Evolutionary conservation across 169 alveolate species (phyloP).

Genomic region (Cryptosporidium ubiquitum): DNA sequence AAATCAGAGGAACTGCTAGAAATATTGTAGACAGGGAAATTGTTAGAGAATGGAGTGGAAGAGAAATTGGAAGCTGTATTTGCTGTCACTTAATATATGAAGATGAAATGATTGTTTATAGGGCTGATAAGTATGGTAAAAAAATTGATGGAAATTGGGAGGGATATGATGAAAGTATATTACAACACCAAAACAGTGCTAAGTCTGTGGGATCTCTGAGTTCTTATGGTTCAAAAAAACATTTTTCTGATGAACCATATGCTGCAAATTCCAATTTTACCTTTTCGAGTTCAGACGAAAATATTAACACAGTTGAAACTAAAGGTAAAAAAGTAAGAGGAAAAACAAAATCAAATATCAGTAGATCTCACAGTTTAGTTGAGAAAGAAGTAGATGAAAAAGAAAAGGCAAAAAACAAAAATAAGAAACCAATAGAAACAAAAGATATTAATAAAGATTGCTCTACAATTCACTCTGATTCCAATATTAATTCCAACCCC

Average conservation of each 20-base stretch:
- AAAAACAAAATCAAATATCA: neutral
- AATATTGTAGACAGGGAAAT: slow-evolving; percentile 4
- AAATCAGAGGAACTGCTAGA: slow-evolving; percentile 32
- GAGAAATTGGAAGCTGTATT: slow-evolving; percentile 57
- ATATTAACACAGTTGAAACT: neutral
- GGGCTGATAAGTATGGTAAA: neutral
- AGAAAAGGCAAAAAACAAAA: neutral
- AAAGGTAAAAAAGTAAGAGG: neutral
- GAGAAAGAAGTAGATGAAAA: neutral
- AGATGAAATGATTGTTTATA: slow-evolving; percentile 20
- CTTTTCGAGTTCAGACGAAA: neutral
- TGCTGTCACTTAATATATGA: slow-evolving; percentile 67
- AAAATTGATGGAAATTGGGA: neutral
- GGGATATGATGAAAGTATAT: neutral
- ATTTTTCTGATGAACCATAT: neutral
- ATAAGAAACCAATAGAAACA: neutral
- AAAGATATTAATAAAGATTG: neutral
- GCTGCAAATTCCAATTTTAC: neutral
- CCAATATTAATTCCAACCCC: neutral
- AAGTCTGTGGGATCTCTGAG: slow-evolving; percentile 1
- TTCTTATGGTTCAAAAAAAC: neutral
- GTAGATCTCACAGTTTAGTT: neutral
- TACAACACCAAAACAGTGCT: neutral
- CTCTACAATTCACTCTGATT: neutral
- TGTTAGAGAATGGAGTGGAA: slow-evolving; percentile 53